These are phyloP conservation scores for Colletotrichum spaethianum DNA, from an alignment of 2,329 filamentous ascomycete species.

Conservation along the genomic window DNA sequence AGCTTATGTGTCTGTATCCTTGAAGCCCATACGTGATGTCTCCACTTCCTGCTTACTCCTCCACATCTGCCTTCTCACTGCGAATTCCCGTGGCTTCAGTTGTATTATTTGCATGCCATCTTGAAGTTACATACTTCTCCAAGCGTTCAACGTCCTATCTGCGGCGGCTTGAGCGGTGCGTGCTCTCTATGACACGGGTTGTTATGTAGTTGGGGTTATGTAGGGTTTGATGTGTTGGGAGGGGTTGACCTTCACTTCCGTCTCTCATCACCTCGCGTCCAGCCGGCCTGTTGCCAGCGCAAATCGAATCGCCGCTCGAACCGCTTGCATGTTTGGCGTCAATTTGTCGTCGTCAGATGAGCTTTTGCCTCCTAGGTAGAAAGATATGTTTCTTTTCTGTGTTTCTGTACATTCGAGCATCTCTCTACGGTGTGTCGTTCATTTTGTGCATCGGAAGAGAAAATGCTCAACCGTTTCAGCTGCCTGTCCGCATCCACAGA, in stretches of 20 bases:
- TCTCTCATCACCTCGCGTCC: background rate
- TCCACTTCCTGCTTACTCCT: too few relatives aligned
- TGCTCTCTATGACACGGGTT: too few relatives aligned
- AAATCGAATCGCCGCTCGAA: too few relatives aligned
- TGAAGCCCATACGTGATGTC: too few relatives aligned
- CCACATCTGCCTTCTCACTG: too few relatives aligned
- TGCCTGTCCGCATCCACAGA: conserved; percentile 36
- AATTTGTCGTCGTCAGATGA: background rate
- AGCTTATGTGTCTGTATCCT: too few relatives aligned
- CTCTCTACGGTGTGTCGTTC: conserved; percentile 38
- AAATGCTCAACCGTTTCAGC: conserved; percentile 44
- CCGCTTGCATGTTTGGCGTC: background rate
- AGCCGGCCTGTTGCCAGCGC: background rate
- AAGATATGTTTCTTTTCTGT: conserved; percentile 1
- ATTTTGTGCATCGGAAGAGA: conserved; percentile 44
- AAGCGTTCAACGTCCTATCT: too few relatives aligned
- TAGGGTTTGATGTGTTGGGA: background rate
- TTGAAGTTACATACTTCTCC: too few relatives aligned
- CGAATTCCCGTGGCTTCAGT: too few relatives aligned
- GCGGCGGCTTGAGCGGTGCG: too few relatives aligned
- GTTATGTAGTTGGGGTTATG: background rate
- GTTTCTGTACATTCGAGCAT: background rate
- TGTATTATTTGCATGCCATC: too few relatives aligned
- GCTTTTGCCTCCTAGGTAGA: conserved; percentile 6
- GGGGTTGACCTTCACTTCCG: background rate